Evolutionary conservation across 108 stramenopile genomes (phyloP), one percentile per base, ranked within the genome.

Genomic region (Mayamaea pseudoterrestris): DNA sequence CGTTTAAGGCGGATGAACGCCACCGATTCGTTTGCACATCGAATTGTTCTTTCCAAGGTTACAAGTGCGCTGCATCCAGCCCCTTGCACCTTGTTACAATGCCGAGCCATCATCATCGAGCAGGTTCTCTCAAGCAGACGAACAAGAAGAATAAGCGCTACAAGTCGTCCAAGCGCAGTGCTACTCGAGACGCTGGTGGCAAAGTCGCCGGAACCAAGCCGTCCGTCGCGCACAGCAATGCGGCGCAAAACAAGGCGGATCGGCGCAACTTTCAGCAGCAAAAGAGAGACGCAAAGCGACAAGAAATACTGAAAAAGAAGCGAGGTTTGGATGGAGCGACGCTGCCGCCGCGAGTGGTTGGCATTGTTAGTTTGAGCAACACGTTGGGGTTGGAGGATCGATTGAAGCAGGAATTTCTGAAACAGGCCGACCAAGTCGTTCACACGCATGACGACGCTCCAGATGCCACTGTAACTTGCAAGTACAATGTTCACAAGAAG

Each of bases 91-190:
- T n/a, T n/a, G n/a, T n/a, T n/a, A 34, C 37, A 5, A 72, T 72
- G 71, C 71, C 71, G 27, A 46, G 41, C 34, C 73, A 74, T 58
- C 67, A 68, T 35, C 73, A 74, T 55, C 58, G 73, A 35, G 58
- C 73, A 2, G 67, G 73, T 13, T 48, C 53, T 24, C 72, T 88
- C 26, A 61, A 61, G 30, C 86, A 88, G 60, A 57, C 50, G 18
- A 88, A 88, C 59, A 88, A 88, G 41, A 72, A 72, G 46, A 83
- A 88, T 61, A 88, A 88, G 48, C 67, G 80, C n/a, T 47, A 58
- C 50, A 71, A 60, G 24, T 58, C 86, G 3, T 80, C 79, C 25
- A 88, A 88, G 44, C 81, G 86, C 3, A 68, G 62, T 47, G 29
- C 66, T 9, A 47, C 75, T 16, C 63, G 78, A 20, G 35, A 32